Conservation (phyloP, 805 yeast species). For the Pichia heedii region DNA sequence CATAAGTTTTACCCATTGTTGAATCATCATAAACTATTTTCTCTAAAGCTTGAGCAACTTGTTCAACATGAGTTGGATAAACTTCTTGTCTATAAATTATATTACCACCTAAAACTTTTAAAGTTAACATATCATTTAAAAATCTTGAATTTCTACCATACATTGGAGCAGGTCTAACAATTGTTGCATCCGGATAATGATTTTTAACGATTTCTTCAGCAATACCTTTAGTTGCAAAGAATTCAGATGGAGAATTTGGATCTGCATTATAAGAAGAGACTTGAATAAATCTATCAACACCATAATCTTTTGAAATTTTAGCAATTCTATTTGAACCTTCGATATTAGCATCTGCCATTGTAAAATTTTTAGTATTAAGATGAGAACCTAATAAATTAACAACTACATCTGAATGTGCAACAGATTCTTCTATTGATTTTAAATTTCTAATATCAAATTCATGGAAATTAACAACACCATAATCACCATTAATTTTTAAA, state of each 20-base stretch:
- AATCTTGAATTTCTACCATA: constrained; percentile 68
- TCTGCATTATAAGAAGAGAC: constrained; percentile 75
- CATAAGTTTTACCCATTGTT: constrained; percentile 68
- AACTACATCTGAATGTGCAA: constrained; percentile 75
- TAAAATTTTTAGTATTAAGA: constrained; percentile 67
- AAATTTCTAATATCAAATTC: constrained; percentile 78
- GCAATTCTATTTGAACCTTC: constrained; percentile 75
- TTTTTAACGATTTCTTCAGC: constrained; percentile 68
- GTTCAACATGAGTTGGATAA: constrained; percentile 67
- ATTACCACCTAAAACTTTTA: constrained; percentile 52
- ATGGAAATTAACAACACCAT: constrained; percentile 77
- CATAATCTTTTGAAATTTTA: constrained; percentile 56
- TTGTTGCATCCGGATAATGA: constrained; percentile 64
- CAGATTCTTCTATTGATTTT: constrained; percentile 65
- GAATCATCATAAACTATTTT: constrained; percentile 73
- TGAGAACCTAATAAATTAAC: constrained; percentile 73
- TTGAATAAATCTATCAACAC: constrained; percentile 67
- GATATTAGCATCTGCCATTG: constrained; percentile 76
- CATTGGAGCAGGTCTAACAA: constrained; percentile 79
- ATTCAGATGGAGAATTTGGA: constrained; percentile 57
- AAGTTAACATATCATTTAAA: constrained; percentile 49
- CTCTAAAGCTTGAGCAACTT: constrained; percentile 74
- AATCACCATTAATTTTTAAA: constrained; percentile 74
- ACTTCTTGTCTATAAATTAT: constrained; percentile 58
- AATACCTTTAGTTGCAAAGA: constrained; percentile 68